Conservation (phyloP, 352 stramenopile genomes). For the Phytophthora aleatoria region DNA sequence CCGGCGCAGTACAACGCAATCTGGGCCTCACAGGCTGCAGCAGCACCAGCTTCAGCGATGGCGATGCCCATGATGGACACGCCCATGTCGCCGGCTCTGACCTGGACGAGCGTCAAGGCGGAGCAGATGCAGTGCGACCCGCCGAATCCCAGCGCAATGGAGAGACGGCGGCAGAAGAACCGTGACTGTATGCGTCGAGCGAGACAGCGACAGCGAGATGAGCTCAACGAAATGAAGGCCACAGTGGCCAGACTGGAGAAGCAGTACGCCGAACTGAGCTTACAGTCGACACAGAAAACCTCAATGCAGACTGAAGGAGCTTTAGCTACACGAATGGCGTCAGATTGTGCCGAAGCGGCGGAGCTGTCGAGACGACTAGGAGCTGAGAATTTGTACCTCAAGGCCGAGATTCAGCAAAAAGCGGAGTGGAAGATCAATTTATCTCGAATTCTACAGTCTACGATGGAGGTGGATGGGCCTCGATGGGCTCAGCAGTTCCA, state of each 20-base stretch:
- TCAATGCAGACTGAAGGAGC: neutral
- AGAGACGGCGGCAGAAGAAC: slow-evolving; percentile 46
- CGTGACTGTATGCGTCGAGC: slow-evolving; percentile 48
- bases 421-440: slow-evolving; percentile 38
- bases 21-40: neutral
- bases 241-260: slow-evolving; percentile 43
- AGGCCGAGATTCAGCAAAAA: slow-evolving; percentile 43
- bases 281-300: slow-evolving; percentile 17
- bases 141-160: slow-evolving; percentile 32
- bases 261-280: slow-evolving; percentile 39
- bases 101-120: slow-evolving; percentile 1
- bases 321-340: neutral
- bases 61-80: slow-evolving; percentile 20
- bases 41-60: neutral
- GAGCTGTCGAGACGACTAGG: slow-evolving; percentile 35
- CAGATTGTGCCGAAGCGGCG: slow-evolving; percentile 30
- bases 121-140: slow-evolving; percentile 26
- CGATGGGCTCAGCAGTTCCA: slow-evolving; percentile 23
- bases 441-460: slow-evolving; percentile 35
- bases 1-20: neutral
- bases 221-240: slow-evolving; percentile 38
- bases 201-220: slow-evolving; percentile 40
- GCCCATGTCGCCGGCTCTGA: slow-evolving; percentile 1
- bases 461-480: slow-evolving; percentile 16
- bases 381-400: slow-evolving; percentile 51